Conservation (phyloP, 2,329 filamentous ascomycete genomes). For the Monosporascus sp. region DNA sequence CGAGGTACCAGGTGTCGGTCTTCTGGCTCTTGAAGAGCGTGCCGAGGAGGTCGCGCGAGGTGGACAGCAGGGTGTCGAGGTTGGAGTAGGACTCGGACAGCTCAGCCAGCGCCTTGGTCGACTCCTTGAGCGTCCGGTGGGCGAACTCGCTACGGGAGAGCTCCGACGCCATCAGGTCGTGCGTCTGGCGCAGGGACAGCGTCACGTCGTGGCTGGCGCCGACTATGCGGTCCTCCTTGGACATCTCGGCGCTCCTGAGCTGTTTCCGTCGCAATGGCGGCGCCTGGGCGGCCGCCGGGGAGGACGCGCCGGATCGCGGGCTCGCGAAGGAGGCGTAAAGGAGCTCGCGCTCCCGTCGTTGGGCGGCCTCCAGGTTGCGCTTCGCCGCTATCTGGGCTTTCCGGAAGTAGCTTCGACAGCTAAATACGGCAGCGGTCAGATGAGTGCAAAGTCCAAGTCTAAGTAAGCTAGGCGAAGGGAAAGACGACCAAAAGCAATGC, state of each 20-base stretch:
- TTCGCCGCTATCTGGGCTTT: constrained; percentile 77
- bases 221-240: constrained; percentile 62
- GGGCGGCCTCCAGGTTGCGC: constrained; percentile 66
- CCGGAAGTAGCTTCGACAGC: constrained; percentile 64
- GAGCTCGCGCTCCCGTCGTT: constrained; percentile 69
- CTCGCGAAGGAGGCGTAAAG: constrained; percentile 61
- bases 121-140: constrained; percentile 80
- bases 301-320: constrained; percentile 31
- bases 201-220: constrained; percentile 81
- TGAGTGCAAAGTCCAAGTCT: too few species aligned
- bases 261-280: constrained; percentile 24
- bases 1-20: constrained; percentile 96
- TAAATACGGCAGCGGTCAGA: constrained; percentile 15
- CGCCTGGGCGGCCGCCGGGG: constrained; percentile 17
- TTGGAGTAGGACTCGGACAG: constrained; percentile 76
- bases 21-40: constrained; percentile 84
- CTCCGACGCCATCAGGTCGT: constrained; percentile 80
- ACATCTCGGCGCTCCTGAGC: constrained; percentile 25
- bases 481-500: too few species aligned
- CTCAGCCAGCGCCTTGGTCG: constrained; percentile 73
- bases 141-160: constrained; percentile 84
- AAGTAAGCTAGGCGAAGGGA: too few species aligned
- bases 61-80: constrained; percentile 70
- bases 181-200: constrained; percentile 73
- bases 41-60: constrained; percentile 67